Evolutionary conservation across 2,329 filamentous ascomycete genomes (phyloP), one percentile per base, ranked within the genome.

Genomic region (Plenodomus biglobosus): DNA sequence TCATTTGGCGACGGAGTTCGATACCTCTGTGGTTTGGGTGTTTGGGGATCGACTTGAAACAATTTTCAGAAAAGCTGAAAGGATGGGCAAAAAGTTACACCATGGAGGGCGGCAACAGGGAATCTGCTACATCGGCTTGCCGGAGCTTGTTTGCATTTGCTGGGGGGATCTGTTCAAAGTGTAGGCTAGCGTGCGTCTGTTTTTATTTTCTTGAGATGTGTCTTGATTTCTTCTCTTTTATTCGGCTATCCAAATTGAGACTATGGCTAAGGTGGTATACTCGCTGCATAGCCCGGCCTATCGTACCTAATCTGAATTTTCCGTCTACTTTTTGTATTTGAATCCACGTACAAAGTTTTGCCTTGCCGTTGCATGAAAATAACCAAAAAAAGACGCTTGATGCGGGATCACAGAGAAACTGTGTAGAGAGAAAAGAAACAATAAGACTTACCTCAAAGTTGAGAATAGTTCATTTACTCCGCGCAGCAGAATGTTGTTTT

Each of bases 1-100:
- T 58, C 58, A 64, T 62, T 64, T 56, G 64, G 58, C 42, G 58
- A 65, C 49, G 68, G 68, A 70, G 66, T 70, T 70, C 64, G 63
- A 69, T 70, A 69, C 67, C 67, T 67, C 65, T 59, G 56, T 42
- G 58, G 55, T 32, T 32, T 53, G 40, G 68, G 68, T 69, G 67
- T 70, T 71, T 52, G 54, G 60, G 58, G 52, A 54, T 56, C 53
- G 56, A 56, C 59, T 59, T 62, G 58, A 58, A 64, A 59, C 55
- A 51, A 46, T 56, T 48, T 53, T 37, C 44, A 51, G 48, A 68
- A 63, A 67, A 66, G 56, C 57, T 40, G 51, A 51, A 46, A 53
- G 62, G 58, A 61, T 41, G 56, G 59, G 51, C 50, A 70, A 68
- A 65, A 69, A 66, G 62, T 54, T 58, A 60, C 56, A 63, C 59